phyloP scores from a whole-genome alignment of 257 asterid species.

The Ilex aquifolium region DNA sequence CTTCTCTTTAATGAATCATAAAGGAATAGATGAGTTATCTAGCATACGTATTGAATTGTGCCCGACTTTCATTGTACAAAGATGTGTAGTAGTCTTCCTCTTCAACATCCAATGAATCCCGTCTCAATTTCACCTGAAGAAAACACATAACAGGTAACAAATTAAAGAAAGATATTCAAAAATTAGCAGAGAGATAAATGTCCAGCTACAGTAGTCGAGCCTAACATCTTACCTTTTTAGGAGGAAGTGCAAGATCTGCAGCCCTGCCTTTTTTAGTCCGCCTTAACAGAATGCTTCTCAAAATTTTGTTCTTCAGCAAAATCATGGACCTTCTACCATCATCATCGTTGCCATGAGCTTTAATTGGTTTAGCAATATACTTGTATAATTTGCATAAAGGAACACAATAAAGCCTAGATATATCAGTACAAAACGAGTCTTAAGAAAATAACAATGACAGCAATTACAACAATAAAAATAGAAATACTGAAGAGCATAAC shows the following conservation, averaged over 20 bases:
- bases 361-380: slow-evolving; percentile 79
- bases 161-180: neutral
- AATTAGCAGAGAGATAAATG: slow-evolving; percentile 9
- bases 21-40: slow-evolving; percentile 12
- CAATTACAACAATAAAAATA: neutral
- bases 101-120: slow-evolving; percentile 70
- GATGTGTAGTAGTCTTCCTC: slow-evolving; percentile 93
- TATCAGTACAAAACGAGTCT: slow-evolving; percentile 5
- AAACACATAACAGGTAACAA: slow-evolving; percentile 4
- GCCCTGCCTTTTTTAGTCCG: slow-evolving; percentile 98
- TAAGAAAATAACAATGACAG: neutral
- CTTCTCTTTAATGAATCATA: neutral
- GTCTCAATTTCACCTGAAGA: slow-evolving; percentile 66
- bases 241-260: slow-evolving; percentile 96
- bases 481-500: slow-evolving; percentile 18
- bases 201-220: neutral
- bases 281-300: slow-evolving; percentile 71
- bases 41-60: slow-evolving; percentile 83
- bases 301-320: slow-evolving; percentile 68
- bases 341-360: slow-evolving; percentile 45
- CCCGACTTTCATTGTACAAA: slow-evolving; percentile 78
- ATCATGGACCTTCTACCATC: slow-evolving; percentile 71
- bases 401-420: slow-evolving; percentile 14
- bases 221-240: slow-evolving; percentile 59
- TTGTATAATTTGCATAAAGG: slow-evolving; percentile 15